Conservation (phyloP, 2,329 filamentous ascomycete genomes). For the Thermothelomyces thermophilus region DNA sequence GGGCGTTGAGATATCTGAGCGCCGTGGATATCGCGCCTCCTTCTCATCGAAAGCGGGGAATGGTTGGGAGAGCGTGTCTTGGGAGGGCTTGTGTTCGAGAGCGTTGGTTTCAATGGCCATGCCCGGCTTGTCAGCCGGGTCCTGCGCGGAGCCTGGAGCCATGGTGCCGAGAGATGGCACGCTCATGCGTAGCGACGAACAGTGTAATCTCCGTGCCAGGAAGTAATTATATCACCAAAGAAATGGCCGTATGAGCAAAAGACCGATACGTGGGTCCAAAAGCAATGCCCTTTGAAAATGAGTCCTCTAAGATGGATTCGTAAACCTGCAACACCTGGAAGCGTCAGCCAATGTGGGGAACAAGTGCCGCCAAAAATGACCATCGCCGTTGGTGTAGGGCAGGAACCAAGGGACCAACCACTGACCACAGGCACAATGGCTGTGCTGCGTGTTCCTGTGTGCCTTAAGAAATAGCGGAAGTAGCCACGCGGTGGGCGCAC, state of each 20-base stretch:
- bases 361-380: background rate
- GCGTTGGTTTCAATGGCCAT: conserved; percentile 19
- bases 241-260: conserved; percentile 1
- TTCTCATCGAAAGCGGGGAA: conserved; percentile 24
- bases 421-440: too few relatives aligned
- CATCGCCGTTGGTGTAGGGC: background rate
- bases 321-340: background rate
- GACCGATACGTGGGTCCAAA: background rate
- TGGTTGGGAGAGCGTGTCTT: conserved; percentile 23
- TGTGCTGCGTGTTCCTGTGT: background rate
- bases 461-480: background rate
- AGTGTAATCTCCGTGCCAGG: conserved; percentile 10
- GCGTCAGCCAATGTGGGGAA: conserved; percentile 2
- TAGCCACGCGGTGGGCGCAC: background rate
- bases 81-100: conserved; percentile 24
- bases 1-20: conserved; percentile 39
- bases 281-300: background rate
- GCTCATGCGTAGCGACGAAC: background rate
- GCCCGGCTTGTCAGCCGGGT: conserved; percentile 17
- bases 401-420: too few relatives aligned
- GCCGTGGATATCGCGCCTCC: conserved; percentile 15
- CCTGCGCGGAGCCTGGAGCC: conserved; percentile 18
- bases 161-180: conserved; percentile 12
- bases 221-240: conserved; percentile 20
- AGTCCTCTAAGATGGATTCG: background rate